These are phyloP conservation scores for Anthracocystis setariae DNA, from an alignment of 1,284 basidiomycete genomes.

Conservation along the genomic window DNA sequence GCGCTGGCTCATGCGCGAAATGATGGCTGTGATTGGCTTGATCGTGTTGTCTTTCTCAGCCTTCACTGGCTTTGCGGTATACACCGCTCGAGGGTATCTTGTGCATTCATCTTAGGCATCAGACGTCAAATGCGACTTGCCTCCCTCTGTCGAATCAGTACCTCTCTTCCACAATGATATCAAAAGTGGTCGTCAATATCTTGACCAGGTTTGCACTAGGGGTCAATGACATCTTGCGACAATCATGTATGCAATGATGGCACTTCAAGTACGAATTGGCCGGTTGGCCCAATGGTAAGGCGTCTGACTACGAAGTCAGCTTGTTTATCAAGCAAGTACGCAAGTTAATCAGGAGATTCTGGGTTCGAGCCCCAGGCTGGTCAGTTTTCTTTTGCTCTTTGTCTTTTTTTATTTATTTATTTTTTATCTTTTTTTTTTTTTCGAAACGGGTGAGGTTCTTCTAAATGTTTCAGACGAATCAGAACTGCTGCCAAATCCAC, in stretches of 20 bases:
- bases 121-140: not conserved
- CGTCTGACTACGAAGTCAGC: constrained; percentile 51
- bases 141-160: too few species aligned
- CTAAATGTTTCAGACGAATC: too few species aligned
- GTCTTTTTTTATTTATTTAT: too few species aligned
- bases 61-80: not conserved
- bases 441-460: too few species aligned
- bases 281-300: constrained; percentile 60
- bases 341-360: constrained; percentile 52
- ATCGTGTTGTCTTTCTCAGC: not conserved
- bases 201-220: too few species aligned
- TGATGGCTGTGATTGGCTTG: constrained; percentile 28
- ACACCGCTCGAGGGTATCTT: not conserved
- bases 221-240: not conserved
- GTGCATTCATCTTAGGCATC: not conserved
- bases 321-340: not conserved
- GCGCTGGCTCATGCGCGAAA: constrained; percentile 48
- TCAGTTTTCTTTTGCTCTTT: constrained; percentile 22
- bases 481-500: too few species aligned
- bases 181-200: too few species aligned
- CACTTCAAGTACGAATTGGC: constrained; percentile 8
- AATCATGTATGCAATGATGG: not conserved
- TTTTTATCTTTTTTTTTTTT: too few species aligned
- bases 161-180: too few species aligned
- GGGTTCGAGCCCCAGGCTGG: constrained; percentile 59